Conservation (phyloP, 306 rosid species). For the Myrica gale region DNA sequence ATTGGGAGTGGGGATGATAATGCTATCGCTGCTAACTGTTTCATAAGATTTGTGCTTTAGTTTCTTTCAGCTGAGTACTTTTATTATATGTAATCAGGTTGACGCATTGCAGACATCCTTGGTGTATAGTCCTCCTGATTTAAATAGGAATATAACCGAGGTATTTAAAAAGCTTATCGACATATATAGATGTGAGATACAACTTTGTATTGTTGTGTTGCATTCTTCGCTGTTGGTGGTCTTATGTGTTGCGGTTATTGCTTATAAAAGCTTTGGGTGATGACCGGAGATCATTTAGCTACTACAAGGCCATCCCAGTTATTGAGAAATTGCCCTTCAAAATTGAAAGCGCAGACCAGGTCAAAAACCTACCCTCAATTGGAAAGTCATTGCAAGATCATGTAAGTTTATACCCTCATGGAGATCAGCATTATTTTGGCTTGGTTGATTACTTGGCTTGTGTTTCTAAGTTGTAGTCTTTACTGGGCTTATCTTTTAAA, state of each 20-base stretch:
- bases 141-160: constrained; percentile 70
- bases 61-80: constrained; percentile 21
- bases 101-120: constrained; percentile 42
- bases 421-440: not conserved
- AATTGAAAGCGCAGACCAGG: constrained; percentile 70
- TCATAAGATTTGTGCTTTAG: not conserved
- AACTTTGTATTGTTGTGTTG: constrained; percentile 5
- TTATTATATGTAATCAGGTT: constrained; percentile 16
- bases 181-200: constrained; percentile 74
- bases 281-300: constrained; percentile 91
- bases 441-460: not conserved
- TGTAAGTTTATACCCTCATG: constrained; percentile 43
- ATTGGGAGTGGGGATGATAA: not conserved
- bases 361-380: constrained; percentile 69
- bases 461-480: not conserved
- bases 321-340: constrained; percentile 82
- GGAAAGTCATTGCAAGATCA: constrained; percentile 93
- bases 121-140: constrained; percentile 77
- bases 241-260: constrained; percentile 30
- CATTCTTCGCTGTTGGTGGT: constrained; percentile 15
- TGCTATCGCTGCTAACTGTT: not conserved
- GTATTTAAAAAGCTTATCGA: constrained; percentile 82
- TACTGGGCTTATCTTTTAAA: too few species aligned
- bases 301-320: constrained; percentile 76
- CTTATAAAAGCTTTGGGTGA: constrained; percentile 78